Conservation (phyloP, 345 rosid genomes). For the Gossypium longicalyx region DNA sequence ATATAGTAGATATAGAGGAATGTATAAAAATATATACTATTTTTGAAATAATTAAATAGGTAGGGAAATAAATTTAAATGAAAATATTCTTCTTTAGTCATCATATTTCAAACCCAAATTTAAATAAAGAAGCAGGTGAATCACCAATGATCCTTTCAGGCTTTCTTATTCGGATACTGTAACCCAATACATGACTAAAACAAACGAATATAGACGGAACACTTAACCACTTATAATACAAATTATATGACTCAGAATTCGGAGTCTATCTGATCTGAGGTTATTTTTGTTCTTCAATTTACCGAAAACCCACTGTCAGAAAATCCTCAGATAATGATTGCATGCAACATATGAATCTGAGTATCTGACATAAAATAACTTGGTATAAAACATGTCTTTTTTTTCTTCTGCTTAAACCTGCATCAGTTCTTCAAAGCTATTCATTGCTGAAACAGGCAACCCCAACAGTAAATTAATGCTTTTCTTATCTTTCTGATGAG, state of each 20-base stretch:
- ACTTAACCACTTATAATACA: background rate
- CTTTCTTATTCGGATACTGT: background rate
- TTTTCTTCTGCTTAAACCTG: slow-evolving; percentile 5
- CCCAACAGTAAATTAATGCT: slow-evolving; percentile 74
- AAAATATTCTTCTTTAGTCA: too few species aligned
- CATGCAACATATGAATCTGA: background rate
- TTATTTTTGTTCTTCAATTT: background rate
- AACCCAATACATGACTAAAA: background rate
- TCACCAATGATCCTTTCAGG: too few species aligned
- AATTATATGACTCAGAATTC: background rate
- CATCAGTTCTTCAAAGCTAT: slow-evolving; percentile 53
- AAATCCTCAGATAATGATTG: background rate
- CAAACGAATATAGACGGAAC: background rate
- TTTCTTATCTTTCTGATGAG: slow-evolving; percentile 55
- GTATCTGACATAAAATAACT: too few species aligned
- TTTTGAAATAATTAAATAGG: too few species aligned
- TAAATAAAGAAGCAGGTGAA: too few species aligned
- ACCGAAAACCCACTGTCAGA: background rate
- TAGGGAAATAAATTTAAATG: too few species aligned
- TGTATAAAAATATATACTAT: too few species aligned
- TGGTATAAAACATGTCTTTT: background rate
- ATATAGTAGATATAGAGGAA: too few species aligned
- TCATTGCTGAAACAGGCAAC: slow-evolving; percentile 75
- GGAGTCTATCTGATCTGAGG: background rate
- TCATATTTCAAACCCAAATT: too few species aligned